phyloP scores from a whole-genome alignment of 176 grass and related monocot species.

The Hordeum marinum region DNA sequence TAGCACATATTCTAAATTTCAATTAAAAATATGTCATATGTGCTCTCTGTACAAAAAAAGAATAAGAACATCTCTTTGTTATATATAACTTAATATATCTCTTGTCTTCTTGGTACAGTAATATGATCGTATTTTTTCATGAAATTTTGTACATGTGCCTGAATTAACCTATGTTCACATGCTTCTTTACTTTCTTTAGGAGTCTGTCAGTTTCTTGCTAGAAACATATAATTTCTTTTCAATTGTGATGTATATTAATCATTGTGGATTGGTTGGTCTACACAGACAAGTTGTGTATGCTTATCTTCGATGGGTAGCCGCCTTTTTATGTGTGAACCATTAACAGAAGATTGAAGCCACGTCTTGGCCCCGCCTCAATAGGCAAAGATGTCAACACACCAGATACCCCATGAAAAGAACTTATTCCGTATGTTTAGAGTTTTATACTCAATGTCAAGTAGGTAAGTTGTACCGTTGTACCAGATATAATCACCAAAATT shows the following conservation, averaged over 20 bases:
- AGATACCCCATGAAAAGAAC: neutral
- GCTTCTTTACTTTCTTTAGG: neutral
- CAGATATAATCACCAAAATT: neutral
- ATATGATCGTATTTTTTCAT: no score
- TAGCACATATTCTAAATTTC: no score
- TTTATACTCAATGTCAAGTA: conserved; percentile 3
- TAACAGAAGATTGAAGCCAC: neutral
- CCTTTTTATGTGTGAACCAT: neutral
- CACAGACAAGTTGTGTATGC: neutral
- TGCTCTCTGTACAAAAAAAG: no score
- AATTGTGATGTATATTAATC: neutral
- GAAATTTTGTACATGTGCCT: no score
- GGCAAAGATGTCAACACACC: neutral
- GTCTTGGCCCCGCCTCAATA: neutral
- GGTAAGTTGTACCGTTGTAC: neutral
- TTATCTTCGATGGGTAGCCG: neutral
- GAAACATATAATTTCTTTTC: neutral
- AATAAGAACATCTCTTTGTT: no score
- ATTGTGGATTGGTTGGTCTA: neutral
- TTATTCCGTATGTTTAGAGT: neutral
- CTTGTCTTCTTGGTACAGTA: no score
- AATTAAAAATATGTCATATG: no score
- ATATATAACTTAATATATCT: no score
- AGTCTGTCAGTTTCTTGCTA: neutral
- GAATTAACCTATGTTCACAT: no score